Evolutionary conservation across 805 yeast genomes (phyloP).

Genomic region (Candida maris): DNA sequence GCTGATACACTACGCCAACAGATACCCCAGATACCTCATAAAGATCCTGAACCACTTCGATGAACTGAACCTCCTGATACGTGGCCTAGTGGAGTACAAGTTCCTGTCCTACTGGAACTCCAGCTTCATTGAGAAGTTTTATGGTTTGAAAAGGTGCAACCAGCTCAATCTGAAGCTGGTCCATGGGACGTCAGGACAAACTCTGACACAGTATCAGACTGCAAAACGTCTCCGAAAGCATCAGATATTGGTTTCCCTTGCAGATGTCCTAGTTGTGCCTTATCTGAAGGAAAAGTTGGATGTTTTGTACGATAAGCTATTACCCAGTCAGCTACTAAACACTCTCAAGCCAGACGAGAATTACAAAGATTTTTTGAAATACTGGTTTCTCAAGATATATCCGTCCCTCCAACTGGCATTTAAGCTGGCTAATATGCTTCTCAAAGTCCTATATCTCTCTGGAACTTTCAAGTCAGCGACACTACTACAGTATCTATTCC

Average conservation of each 20-base stretch:
- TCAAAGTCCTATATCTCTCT: constrained; percentile 63
- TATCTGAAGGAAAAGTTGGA: constrained; percentile 70
- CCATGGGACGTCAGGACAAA: constrained; percentile 6
- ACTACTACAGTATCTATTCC: constrained; percentile 55
- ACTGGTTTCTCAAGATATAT: constrained; percentile 52
- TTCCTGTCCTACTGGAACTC: constrained; percentile 74
- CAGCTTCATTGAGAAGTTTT: constrained; percentile 86
- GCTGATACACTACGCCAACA: constrained; percentile 73
- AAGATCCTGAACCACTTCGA: constrained; percentile 67
- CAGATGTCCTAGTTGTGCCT: constrained; percentile 61
- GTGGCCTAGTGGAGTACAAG: constrained; percentile 67
- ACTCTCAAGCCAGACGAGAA: constrained; percentile 34
- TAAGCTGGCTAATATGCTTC: constrained; percentile 48
- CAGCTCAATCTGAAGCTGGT: constrained; percentile 13
- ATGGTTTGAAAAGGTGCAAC: constrained; percentile 72
- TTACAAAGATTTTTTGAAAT: constrained; percentile 24
- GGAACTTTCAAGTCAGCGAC: constrained; percentile 64
- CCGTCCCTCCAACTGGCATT: constrained; percentile 53
- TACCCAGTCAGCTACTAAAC: constrained; percentile 55
- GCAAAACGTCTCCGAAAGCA: constrained; percentile 47
- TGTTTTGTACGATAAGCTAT: constrained; percentile 55
- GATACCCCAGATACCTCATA: constrained; percentile 68
- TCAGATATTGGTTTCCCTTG: constrained; percentile 54
- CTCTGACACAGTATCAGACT: constrained; percentile 37
- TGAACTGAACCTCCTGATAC: constrained; percentile 59